phyloP scores from a whole-genome alignment of 2,329 filamentous ascomycete genomes.

The Monilinia laxa region DNA sequence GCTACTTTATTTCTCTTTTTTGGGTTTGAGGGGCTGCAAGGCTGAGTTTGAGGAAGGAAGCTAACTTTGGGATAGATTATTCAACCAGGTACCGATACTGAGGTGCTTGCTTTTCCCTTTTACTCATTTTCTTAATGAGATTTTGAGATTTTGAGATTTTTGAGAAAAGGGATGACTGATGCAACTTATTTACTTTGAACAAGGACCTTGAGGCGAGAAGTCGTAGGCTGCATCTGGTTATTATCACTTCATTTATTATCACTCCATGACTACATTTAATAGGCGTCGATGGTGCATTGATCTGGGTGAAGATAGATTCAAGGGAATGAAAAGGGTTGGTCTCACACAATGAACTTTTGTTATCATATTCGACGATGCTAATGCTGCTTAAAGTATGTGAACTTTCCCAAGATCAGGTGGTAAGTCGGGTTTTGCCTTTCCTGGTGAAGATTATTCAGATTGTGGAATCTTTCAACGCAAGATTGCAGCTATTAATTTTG shows the following conservation, averaged over 20 bases:
- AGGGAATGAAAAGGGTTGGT: conserved; percentile 41
- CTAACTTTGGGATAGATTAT: conserved; percentile 46
- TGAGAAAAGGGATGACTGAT: too few relatives aligned
- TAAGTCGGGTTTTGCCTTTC: background rate
- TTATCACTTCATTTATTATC: background rate
- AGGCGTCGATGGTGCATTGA: conserved; percentile 24
- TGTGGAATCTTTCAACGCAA: background rate
- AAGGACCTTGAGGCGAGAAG: background rate
- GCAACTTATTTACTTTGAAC: background rate
- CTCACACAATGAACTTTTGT: conserved; percentile 37
- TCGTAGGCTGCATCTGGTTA: background rate
- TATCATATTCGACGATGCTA: conserved; percentile 30
- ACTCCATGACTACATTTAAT: conserved; percentile 8
- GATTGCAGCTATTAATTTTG: background rate
- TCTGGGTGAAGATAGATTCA: conserved; percentile 12
- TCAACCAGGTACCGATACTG: conserved; percentile 69
- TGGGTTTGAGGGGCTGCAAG: too few relatives aligned
- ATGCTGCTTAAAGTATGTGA: conserved; percentile 29
- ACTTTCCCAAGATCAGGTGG: background rate
- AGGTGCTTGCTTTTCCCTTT: background rate
- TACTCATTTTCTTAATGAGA: too few relatives aligned
- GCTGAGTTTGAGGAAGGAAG: background rate
- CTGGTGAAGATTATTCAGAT: background rate
- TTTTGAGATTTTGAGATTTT: too few relatives aligned
- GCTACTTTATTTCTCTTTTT: background rate